Percentiles rank a stretch among this genome's conserved stretches.
Conservation (phyloP, 176 grass and related monocot species). For the Carex pumila region DNA sequence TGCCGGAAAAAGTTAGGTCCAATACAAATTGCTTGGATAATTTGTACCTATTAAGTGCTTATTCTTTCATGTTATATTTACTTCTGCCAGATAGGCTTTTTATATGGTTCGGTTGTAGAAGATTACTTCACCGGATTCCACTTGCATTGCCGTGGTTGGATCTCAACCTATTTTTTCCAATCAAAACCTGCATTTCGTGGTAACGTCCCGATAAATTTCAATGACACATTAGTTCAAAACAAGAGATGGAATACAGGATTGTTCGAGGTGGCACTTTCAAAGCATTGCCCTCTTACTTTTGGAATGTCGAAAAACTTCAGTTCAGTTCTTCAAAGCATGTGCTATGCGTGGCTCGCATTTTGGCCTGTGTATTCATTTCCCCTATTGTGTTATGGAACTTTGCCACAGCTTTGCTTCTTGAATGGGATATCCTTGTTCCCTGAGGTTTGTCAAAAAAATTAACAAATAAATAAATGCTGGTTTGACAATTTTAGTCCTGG, state of each 20-base stretch:
- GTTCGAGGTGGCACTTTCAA: slow-evolving; percentile 45
- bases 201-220: slow-evolving; percentile 41
- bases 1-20: not conserved
- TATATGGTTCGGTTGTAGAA: slow-evolving; percentile 52
- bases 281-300: slow-evolving; percentile 33
- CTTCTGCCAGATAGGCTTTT: slow-evolving; percentile 36
- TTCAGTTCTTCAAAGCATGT: slow-evolving; percentile 38
- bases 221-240: slow-evolving; percentile 51
- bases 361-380: slow-evolving; percentile 27
- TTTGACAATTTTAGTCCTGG: not conserved
- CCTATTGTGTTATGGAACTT: slow-evolving; percentile 37
- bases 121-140: slow-evolving; percentile 70
- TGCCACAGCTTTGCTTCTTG: slow-evolving; percentile 46
- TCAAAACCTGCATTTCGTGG: slow-evolving; percentile 43
- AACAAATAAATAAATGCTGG: not conserved
- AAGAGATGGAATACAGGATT: slow-evolving; percentile 56
- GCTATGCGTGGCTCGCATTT: slow-evolving; percentile 35
- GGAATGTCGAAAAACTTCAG: not conserved
- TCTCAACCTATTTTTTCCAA: slow-evolving; percentile 45
- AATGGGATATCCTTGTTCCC: slow-evolving; percentile 31
- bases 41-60: not conserved
- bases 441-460: slow-evolving; percentile 4
- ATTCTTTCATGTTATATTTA: not conserved
- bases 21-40: not conserved
- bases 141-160: slow-evolving; percentile 54